Evolutionary conservation across 129 eudicot genomes (phyloP).

Genomic region (Sambucus nigra): DNA sequence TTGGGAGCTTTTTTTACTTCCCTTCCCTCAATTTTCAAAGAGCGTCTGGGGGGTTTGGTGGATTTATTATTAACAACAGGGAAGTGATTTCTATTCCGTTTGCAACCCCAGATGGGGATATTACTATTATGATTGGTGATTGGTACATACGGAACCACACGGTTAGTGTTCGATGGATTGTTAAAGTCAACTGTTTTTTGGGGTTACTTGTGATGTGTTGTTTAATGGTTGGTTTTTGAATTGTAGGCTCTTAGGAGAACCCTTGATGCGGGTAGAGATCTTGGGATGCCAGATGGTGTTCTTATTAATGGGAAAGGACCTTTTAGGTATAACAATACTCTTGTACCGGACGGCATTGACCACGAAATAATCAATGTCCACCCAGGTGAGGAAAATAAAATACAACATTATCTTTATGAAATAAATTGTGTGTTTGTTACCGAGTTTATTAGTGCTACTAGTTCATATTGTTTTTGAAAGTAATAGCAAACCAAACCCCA

Average conservation of each 20-base stretch:
- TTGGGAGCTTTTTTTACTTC: slow-evolving; percentile 94
- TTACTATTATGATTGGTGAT: slow-evolving; percentile 71
- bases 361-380: slow-evolving; percentile 44
- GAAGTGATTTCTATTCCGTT: slow-evolving; percentile 69
- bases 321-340: slow-evolving; percentile 44
- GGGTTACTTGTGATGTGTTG: neutral
- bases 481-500: too few relatives aligned
- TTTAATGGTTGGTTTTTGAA: neutral
- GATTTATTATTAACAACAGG: slow-evolving; percentile 54
- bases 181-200: neutral
- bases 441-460: neutral
- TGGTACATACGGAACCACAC: slow-evolving; percentile 89
- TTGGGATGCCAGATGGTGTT: slow-evolving; percentile 73
- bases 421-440: neutral
- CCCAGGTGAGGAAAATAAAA: slow-evolving; percentile 30
- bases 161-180: slow-evolving; percentile 42
- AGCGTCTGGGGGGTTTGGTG: slow-evolving; percentile 86
- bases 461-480: neutral
- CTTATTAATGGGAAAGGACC: slow-evolving; percentile 57
- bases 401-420: neutral
- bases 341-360: slow-evolving; percentile 64
- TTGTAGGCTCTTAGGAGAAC: slow-evolving; percentile 45
- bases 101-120: slow-evolving; percentile 76
- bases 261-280: slow-evolving; percentile 42
- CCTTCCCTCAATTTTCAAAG: slow-evolving; percentile 81